Base-by-base conservation (phyloP, 2,329 filamentous ascomycete species). In the Ophiostoma tasmaniense region DNA sequence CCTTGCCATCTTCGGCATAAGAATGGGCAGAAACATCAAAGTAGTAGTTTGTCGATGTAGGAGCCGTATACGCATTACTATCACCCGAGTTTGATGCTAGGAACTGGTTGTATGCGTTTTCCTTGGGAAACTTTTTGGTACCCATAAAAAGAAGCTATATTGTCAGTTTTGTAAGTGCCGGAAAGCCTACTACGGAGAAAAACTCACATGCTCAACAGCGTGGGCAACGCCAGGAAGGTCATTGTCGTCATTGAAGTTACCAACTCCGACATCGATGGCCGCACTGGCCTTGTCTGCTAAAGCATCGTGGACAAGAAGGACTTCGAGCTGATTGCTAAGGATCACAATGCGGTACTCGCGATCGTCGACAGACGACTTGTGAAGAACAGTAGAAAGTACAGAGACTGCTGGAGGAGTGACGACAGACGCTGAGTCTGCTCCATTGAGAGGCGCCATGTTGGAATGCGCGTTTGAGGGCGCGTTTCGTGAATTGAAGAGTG, bases 231-330 rank as follows among this genome's bases (percentile, higher is more conserved):
- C 93, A 17, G 92, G 93, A 87, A 98, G 93, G 74, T 93, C 91
- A 73, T 90, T 87, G 73, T 91, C 88, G 76, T 99, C 95, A 76
- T 91, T 96, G 81, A 97, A 97, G 79, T 92, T 96, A 71, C 95
- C 95, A 45, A 97, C 94, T 78, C 96, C 93, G 76, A 98, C 93
- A 77, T 98, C 95, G 76, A 98, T 88, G 66, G 94, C 91, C 11
- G 94, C 95, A 75, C 93, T 96, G 72, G 95, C 93, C 84, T 98
- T 98, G 83, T 99, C 95, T 8, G 95, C 97, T 72, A 96, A 90
- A 0, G 91, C 87, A 80, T 99, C 95, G 77, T 98, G 94, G 69
- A 98, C 95, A 66, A 99, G 81, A 22, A 99, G 83, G 8, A 89
- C 94, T 82, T 99, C 94, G 20, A 99, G 86, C 78, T 93, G 85